phyloP scores from a whole-genome alignment of 2,329 filamentous ascomycete species.

The Colletotrichum liriopes region DNA sequence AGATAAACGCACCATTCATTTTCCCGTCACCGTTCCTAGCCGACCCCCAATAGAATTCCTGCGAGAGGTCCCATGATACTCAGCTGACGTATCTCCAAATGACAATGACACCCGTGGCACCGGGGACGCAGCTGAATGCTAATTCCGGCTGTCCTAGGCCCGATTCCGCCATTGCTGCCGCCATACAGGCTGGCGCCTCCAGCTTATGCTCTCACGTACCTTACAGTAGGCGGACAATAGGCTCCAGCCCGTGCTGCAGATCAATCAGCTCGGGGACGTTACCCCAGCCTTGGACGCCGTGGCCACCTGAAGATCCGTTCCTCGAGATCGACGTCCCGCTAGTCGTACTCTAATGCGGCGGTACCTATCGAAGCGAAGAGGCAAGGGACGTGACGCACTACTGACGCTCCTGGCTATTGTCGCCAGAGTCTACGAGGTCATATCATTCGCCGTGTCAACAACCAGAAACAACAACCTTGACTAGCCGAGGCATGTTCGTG shows the following conservation, averaged over 20 bases:
- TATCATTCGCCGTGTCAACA: background rate
- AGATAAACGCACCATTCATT: background rate
- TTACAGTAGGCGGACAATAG: constrained; percentile 17
- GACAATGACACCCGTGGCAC: background rate
- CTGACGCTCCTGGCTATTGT: background rate
- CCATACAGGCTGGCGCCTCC: background rate
- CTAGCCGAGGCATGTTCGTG: background rate
- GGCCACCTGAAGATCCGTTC: constrained; percentile 26
- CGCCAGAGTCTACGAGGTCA: background rate
- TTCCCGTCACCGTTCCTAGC: background rate
- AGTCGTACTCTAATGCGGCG: background rate
- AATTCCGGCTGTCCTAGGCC: background rate
- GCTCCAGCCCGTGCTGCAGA: constrained; percentile 19
- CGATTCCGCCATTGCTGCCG: background rate
- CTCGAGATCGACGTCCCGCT: constrained; percentile 9
- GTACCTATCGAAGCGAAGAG: background rate
- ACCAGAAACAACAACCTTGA: background rate
- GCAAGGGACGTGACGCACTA: background rate
- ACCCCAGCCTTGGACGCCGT: constrained; percentile 13
- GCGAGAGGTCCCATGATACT: background rate
- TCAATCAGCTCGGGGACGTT: constrained; percentile 17
- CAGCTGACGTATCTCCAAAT: background rate
- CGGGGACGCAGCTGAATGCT: background rate
- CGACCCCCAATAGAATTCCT: background rate
- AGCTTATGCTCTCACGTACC: constrained; percentile 5